Conservation (phyloP, 2,329 filamentous ascomycete species). For the Exophiala xenobiotica region DNA sequence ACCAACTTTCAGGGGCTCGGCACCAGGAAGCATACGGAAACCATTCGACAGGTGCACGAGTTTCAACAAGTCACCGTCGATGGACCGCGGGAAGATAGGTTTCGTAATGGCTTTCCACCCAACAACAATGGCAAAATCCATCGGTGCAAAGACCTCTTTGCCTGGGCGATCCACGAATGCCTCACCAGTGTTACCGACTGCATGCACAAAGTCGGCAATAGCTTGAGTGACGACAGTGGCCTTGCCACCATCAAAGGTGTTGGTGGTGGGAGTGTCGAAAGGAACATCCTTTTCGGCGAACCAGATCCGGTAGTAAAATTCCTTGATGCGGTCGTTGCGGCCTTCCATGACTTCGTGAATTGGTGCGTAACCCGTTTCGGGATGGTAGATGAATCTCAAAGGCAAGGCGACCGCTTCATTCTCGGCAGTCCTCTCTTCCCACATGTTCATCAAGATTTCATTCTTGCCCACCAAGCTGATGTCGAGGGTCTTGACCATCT, state of each 20-base stretch:
- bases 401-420: conserved; percentile 79
- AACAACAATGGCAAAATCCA: conserved; percentile 98
- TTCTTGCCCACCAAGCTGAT: conserved; percentile 72
- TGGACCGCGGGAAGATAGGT: conserved; percentile 94
- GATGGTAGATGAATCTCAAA: conserved; percentile 88
- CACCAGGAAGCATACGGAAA: conserved; percentile 97
- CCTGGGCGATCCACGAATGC: conserved; percentile 94
- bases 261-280: conserved; percentile 79
- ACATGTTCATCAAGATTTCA: conserved; percentile 83
- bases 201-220: conserved; percentile 98
- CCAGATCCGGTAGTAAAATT: conserved; percentile 98
- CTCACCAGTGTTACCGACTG: conserved; percentile 95
- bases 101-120: conserved; percentile 99
- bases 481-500: conserved; percentile 85
- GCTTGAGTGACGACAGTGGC: conserved; percentile 84
- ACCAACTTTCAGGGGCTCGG: conserved; percentile 90
- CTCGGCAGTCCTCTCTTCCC: conserved; percentile 87
- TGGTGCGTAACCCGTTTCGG: conserved; percentile 94
- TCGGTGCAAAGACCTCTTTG: conserved; percentile 90
- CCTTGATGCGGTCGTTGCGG: conserved; percentile 97
- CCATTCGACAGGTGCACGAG: conserved; percentile 95
- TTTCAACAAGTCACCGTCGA: conserved; percentile 93
- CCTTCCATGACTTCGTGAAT: conserved; percentile 95
- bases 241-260: conserved; percentile 85
- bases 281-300: conserved; percentile 84